These are phyloP conservation scores for Wallacemonas collosoma DNA, from an alignment of 208 protist genomes.

Conservation along the genomic window DNA sequence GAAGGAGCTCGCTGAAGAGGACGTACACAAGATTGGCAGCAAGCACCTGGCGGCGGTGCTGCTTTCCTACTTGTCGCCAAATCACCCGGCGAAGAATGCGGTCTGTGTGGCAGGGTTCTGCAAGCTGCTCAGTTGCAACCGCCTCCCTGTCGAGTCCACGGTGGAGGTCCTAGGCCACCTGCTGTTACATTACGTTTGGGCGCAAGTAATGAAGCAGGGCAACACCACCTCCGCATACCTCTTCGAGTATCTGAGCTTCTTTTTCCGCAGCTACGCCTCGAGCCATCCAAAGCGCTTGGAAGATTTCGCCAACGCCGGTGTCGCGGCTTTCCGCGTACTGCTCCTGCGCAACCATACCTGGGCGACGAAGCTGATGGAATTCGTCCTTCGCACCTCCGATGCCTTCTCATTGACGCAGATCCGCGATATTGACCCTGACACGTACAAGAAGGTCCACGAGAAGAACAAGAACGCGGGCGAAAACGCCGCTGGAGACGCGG, in stretches of 20 bases:
- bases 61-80: constrained; percentile 45
- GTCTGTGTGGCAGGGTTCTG: constrained; percentile 71
- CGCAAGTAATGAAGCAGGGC: constrained; percentile 32
- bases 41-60: constrained; percentile 53
- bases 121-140: constrained; percentile 89
- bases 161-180: constrained; percentile 64
- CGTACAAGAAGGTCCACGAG: constrained; percentile 30
- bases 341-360: constrained; percentile 38
- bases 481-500: constrained; percentile 21
- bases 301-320: constrained; percentile 57
- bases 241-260: constrained; percentile 64
- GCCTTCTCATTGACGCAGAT: constrained; percentile 77
- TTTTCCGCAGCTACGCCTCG: constrained; percentile 83
- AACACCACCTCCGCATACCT: constrained; percentile 46
- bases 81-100: constrained; percentile 39
- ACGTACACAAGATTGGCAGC: constrained; percentile 85
- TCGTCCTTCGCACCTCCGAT: constrained; percentile 67
- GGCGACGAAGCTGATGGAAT: constrained; percentile 50
- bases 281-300: constrained; percentile 74
- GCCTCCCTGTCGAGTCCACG: constrained; percentile 54
- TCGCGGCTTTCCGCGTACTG: constrained; percentile 61
- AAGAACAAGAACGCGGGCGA: constrained; percentile 22
- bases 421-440: constrained; percentile 86
- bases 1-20: constrained; percentile 71
- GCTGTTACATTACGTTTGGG: constrained; percentile 57